Evolutionary conservation across 1,139 yeast genomes (phyloP), one percentile per base, ranked within the genome.

Genomic region (Nakaseomyces delphensis): DNA sequence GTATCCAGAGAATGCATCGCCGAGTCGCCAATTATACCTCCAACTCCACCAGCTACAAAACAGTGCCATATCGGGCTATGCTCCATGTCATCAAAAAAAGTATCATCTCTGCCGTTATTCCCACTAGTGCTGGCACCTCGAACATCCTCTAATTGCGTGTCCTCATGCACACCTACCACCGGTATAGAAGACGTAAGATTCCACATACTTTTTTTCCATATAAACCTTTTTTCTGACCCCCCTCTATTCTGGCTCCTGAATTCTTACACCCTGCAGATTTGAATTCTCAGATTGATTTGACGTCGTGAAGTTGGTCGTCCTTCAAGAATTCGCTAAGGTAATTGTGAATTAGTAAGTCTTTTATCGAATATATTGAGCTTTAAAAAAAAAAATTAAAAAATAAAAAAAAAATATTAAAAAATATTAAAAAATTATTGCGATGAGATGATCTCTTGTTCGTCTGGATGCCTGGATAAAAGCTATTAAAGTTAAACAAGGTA

Each of bases 1-100:
- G 98, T 91, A 58, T 91, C 98, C 37, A 91, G 67, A 1, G 97
- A 89, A 63, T 91, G 96, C 96, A 91, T 91, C 39, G 78, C 68
- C 1, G 94, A 74, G 57, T 91, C 98, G 13, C 97, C 98, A 30
- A 89, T 77, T 47, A 85, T 79, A 1, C 98, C 98, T 7, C 98
- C 98, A 40, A 89, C 67, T 1, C 96, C 96, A 32, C 98, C 98
- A 0, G 97, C 96, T 27, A 83, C 45, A 70, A 83, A 71, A 54
- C 89, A 81, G 52, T 77, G 74, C 51, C 74, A 44, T n/a, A 81
- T 63, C 1, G 84, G 77, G 11, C 60, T 58, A 14, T 43, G 38
- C 4, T 45, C 39, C 16, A 46, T 51, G 20, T 48, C 49, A 7
- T 50, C 51, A 14, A 40, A 24, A 14, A 29, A 35, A 5, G 13